Conservation (phyloP, 345 rosid species). For the Corchorus capsularis region DNA sequence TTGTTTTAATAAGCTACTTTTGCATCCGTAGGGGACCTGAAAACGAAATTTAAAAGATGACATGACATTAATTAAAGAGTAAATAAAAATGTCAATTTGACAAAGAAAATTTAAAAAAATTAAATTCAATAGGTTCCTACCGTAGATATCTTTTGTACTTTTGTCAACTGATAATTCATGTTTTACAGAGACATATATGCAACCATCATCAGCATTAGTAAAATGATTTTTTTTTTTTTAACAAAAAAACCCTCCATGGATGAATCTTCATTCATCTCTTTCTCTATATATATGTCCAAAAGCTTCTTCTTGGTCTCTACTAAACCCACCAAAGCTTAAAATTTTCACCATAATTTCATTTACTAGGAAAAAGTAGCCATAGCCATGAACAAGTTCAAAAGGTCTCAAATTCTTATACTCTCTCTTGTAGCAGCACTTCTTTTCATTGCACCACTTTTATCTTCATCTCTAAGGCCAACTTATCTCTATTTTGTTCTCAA, state of each 20-base stretch:
- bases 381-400: slow-evolving; percentile 49
- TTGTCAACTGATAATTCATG: slow-evolving; percentile 2
- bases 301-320: slow-evolving; percentile 23
- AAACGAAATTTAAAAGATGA: slow-evolving; percentile 6
- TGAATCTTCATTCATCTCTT: neutral
- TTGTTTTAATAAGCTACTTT: neutral
- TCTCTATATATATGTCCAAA: slow-evolving; percentile 26
- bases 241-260: neutral
- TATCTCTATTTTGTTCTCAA: slow-evolving; percentile 61
- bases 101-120: neutral
- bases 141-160: slow-evolving; percentile 8
- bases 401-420: slow-evolving; percentile 45
- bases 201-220: neutral
- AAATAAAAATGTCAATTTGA: neutral
- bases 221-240: neutral
- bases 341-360: neutral
- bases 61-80: neutral
- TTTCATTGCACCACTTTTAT: slow-evolving; percentile 45
- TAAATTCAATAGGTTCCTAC: neutral
- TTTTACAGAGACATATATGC: neutral
- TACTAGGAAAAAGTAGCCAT: too few species aligned
- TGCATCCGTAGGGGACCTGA: neutral
- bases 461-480: slow-evolving; percentile 51
- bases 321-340: neutral
- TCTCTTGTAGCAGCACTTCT: slow-evolving; percentile 50